phyloP scores from a whole-genome alignment of 2,329 filamentous ascomycete species.

The Penicillium sp. region DNA sequence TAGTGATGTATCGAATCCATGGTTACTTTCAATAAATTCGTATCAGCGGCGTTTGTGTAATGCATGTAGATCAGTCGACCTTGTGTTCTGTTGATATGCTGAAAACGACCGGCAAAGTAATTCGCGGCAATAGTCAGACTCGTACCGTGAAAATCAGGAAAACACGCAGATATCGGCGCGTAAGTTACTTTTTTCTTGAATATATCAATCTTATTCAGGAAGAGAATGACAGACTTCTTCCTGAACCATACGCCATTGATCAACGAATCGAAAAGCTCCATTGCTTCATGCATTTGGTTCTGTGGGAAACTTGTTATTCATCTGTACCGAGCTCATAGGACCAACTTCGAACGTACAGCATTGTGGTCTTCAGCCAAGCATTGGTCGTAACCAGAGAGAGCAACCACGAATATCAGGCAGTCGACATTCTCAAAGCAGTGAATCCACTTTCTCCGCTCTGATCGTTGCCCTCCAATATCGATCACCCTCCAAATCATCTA shows the following conservation, averaged over 20 bases:
- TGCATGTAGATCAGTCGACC: background rate
- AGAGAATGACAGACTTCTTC: background rate
- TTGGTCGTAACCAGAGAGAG: conserved; percentile 56
- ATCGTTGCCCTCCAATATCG: conserved; percentile 87
- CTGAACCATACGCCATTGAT: background rate
- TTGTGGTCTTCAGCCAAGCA: background rate
- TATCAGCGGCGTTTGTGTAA: background rate
- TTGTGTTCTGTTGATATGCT: background rate
- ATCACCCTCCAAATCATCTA: conserved; percentile 94
- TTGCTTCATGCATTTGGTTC: background rate
- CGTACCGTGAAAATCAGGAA: background rate
- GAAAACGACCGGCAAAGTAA: background rate
- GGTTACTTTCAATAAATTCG: background rate
- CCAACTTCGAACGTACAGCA: background rate
- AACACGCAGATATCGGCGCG: background rate
- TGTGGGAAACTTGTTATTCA: background rate
- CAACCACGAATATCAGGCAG: conserved; percentile 87
- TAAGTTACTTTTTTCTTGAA: background rate
- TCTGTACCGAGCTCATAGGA: background rate
- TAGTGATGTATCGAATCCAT: background rate
- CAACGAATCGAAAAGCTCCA: background rate
- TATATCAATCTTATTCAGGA: conserved; percentile 2
- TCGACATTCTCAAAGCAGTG: conserved; percentile 95
- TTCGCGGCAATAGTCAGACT: background rate
- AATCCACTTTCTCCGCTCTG: conserved; percentile 96